Percentiles rank a stretch among this genome's conserved stretches.
phyloP scores from a whole-genome alignment of 129 eudicot genomes.

The carrot (Daucus carota) region DH1_v3.0 NC_030382.2:55168501-55169000 shows the following conservation, averaged over 20 bases:
- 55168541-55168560: neutral
- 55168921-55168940: neutral
- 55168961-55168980: too few species aligned
- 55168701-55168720: neutral
- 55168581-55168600: neutral
- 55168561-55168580: neutral
- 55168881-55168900: constrained; percentile 57
- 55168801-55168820: constrained; percentile 79
- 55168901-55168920: neutral
- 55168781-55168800: constrained; percentile 91
- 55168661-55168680: neutral
- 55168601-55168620: neutral
- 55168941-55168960: neutral
- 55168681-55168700: neutral
- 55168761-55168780: neutral
- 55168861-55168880: constrained; percentile 78
- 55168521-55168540: neutral
- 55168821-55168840: constrained; percentile 88
- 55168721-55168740: neutral
- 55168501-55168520: neutral
- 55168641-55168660: neutral
- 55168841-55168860: constrained; percentile 77
- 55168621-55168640: neutral
- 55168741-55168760: neutral
- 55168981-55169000: neutral